A percentile compares a stretch with the other conserved stretches of the same genome.
Conservation (phyloP, 441 rosid genomes). For the Erysimum pusillum region DNA sequence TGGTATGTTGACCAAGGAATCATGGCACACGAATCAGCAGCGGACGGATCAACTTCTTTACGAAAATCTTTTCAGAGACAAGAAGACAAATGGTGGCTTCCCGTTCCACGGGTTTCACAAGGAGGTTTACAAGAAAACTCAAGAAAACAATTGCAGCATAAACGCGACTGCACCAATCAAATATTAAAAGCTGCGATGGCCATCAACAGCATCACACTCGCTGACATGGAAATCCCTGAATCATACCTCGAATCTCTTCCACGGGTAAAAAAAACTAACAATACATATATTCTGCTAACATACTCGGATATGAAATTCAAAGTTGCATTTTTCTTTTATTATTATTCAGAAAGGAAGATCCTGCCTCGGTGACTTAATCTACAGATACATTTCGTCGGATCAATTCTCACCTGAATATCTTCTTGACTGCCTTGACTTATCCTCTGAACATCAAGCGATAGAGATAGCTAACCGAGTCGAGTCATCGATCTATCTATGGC, state of each 20-base stretch:
- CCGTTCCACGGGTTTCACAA: conserved; percentile 89
- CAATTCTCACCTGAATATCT: conserved; percentile 89
- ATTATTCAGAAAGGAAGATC: conserved; percentile 86
- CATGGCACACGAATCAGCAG: conserved; percentile 74
- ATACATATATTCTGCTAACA: background rate
- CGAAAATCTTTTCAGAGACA: conserved; percentile 83
- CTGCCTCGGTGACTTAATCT: conserved; percentile 85
- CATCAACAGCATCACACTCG: conserved; percentile 80
- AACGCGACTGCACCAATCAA: conserved; percentile 92
- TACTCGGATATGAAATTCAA: background rate
- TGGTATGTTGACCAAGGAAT: conserved; percentile 98
- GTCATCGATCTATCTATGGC: conserved; percentile 84
- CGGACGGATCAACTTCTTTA: conserved; percentile 83
- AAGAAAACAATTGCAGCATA: conserved; percentile 89
- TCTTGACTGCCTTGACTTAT: conserved; percentile 89
- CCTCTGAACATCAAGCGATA: conserved; percentile 95
- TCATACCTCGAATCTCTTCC: conserved; percentile 89
- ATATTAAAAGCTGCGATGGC: conserved; percentile 98
- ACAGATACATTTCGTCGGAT: conserved; percentile 84
- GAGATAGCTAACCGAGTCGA: conserved; percentile 94
- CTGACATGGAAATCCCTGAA: conserved; percentile 93
- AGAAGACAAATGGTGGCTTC: conserved; percentile 99
- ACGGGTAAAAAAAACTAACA: conserved; percentile 59
- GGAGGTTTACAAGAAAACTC: conserved; percentile 81
- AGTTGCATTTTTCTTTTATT: conserved; percentile 25